Percentiles rank a stretch among this genome's conserved stretches.
Conservation (phyloP, 768 basidiomycete species). For the Termitomyces sp. region DNA sequence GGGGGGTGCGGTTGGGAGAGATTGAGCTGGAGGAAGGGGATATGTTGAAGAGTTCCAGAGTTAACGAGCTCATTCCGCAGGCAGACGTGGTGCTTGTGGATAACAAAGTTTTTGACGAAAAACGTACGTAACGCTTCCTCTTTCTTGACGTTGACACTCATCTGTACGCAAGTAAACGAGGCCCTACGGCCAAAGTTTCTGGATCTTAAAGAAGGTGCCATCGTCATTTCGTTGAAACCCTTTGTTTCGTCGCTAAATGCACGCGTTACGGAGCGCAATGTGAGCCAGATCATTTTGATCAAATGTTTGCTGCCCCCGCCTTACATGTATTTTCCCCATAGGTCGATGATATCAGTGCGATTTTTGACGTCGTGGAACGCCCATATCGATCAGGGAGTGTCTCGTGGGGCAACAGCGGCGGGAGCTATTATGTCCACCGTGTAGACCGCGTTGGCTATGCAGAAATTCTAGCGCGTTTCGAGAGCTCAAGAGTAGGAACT, state of each 20-base stretch:
- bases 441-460: conserved; percentile 73
- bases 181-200: conserved; percentile 84
- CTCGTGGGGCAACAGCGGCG: conserved; percentile 73
- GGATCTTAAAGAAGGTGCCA: conserved; percentile 90
- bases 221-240: conserved; percentile 83
- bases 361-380: conserved; percentile 70
- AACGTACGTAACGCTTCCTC: conserved; percentile 42
- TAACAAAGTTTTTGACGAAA: conserved; percentile 78
- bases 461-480: conserved; percentile 49
- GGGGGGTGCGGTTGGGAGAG: conserved; percentile 75
- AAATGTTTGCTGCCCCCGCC: neutral
- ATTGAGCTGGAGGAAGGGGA: conserved; percentile 82
- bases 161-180: conserved; percentile 58
- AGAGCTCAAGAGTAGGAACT: conserved; percentile 34
- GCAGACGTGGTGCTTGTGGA: conserved; percentile 93
- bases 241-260: conserved; percentile 71
- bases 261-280: conserved; percentile 80
- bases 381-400: conserved; percentile 69
- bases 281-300: conserved; percentile 24
- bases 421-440: conserved; percentile 69
- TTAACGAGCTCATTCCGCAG: conserved; percentile 62
- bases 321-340: conserved; percentile 16
- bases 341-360: conserved; percentile 77
- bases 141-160: conserved; percentile 2
- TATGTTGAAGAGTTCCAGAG: conserved; percentile 66